A percentile compares a stretch with the other conserved stretches of the same genome.
Conservation (phyloP, 495 filamentous ascomycete species). For the Xylaria palmicola region DNA sequence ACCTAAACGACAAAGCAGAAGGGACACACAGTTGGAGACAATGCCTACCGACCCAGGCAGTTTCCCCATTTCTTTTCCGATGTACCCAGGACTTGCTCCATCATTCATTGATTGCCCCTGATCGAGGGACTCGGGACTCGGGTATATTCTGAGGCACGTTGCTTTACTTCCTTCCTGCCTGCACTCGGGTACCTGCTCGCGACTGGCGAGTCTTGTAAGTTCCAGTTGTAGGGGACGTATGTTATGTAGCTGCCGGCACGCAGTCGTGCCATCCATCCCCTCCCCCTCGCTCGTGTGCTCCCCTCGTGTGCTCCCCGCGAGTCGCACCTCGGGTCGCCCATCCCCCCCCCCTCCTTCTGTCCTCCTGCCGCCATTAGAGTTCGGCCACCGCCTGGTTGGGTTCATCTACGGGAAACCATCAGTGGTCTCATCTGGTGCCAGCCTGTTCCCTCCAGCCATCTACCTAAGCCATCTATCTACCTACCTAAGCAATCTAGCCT, state of each 20-base stretch:
- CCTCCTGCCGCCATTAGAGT: slow-evolving; percentile 9
- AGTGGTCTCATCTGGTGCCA: neutral
- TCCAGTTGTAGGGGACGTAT: no score
- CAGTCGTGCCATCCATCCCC: neutral
- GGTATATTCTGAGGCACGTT: slow-evolving; percentile 3
- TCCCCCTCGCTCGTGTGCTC: neutral
- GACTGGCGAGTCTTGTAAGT: slow-evolving; percentile 1
- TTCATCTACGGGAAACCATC: neutral
- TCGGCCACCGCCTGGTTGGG: slow-evolving; percentile 2
- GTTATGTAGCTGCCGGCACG: neutral
- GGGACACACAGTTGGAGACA: neutral
- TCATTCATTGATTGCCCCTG: neutral
- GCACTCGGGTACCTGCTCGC: neutral
- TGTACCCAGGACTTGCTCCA: neutral
- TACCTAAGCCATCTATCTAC: neutral
- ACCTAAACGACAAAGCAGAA: neutral
- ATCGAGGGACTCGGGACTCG: slow-evolving; percentile 10
- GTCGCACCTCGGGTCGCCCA: no score
- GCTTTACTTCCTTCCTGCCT: no score
- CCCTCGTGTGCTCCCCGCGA: no score
- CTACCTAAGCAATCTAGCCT: no score
- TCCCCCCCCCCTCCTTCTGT: neutral
- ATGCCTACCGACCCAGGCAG: neutral
- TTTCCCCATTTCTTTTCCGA: neutral
- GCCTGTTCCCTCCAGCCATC: neutral